Evolutionary conservation across 768 basidiomycete genomes (phyloP), one percentile per base, ranked within the genome.

Genomic region (Cystoderma amianthinum): DNA sequence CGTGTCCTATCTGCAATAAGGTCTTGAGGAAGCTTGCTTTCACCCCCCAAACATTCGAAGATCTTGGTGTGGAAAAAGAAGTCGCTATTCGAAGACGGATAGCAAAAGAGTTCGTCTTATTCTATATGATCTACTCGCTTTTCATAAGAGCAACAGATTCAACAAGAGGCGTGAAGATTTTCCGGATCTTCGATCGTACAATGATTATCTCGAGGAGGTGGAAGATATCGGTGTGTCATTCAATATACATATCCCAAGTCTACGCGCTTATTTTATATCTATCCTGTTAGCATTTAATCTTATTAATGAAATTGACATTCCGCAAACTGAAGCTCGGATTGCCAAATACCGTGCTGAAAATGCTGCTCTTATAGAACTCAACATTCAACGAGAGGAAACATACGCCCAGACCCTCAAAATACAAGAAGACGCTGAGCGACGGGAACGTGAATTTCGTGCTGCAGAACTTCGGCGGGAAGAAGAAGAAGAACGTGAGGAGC

Each of bases 111-210:
- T 93, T 18, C 16, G 15, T 23, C 3, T 34, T 37, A 19, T 28
- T 41, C 25, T 36, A 10, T 28, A 25, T 21, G 13, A 6, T 13
- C 10, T 10, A 17, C 17, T 13, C 4, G 10, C 30, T 11, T 7
- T 42, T 20, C 13, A 15, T 6, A 5, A 6, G 5, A 25, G 22
- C 30, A 34, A 28, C 47, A 97, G 94, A 50, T 98, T 98, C 60
- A 98, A 98, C 62, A 97, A 97, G 63, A 76, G 84, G 21, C 67
- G 81, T 32, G 89, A 94, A 41, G 96, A 99, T 60, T 99, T 99
- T 57, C 61, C 64, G 0, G 81, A 84, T 56, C 68, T 89, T 32
- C 72, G 76, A 9, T 71, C 77, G 12, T 97, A 94, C 61, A 96
- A 99, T 53, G 87, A 98, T 57, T 98, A 98, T 57, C 75, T 99